A percentile compares a stretch with the other conserved stretches of the same genome.
Evolutionary conservation across 768 basidiomycete species (phyloP).

Genomic region (Pholiota conissans): DNA sequence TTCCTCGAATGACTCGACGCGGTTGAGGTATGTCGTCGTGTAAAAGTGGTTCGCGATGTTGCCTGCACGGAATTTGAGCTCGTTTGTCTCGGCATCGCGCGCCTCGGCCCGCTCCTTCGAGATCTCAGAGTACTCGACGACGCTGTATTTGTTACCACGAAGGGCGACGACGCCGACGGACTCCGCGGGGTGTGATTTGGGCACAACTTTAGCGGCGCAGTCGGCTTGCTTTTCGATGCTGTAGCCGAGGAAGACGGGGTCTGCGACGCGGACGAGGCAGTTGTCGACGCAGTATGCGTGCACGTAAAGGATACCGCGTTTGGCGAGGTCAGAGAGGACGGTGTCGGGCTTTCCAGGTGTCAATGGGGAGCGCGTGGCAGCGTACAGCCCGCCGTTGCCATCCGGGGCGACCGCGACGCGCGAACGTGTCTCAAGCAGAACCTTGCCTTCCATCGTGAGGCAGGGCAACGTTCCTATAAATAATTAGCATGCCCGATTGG

Average conservation of each 20-base stretch:
- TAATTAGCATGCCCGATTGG: slow-evolving; percentile 2
- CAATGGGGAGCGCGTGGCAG: slow-evolving; percentile 82
- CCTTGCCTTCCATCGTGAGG: slow-evolving; percentile 90
- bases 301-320: slow-evolving; percentile 80
- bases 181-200: slow-evolving; percentile 83
- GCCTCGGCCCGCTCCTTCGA: slow-evolving; percentile 82
- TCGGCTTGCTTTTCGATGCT: slow-evolving; percentile 86
- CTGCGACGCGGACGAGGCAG: slow-evolving; percentile 95
- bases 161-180: slow-evolving; percentile 93
- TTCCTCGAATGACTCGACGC: slow-evolving; percentile 79
- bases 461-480: slow-evolving; percentile 89
- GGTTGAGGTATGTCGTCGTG: slow-evolving; percentile 79
- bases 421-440: slow-evolving; percentile 78
- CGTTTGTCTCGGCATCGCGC: slow-evolving; percentile 65
- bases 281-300: slow-evolving; percentile 99
- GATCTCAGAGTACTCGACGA: slow-evolving; percentile 98
- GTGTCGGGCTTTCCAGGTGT: slow-evolving; percentile 58
- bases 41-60: slow-evolving; percentile 99
- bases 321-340: slow-evolving; percentile 80
- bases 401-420: slow-evolving; percentile 94
- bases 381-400: slow-evolving; percentile 97
- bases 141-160: slow-evolving; percentile 80
- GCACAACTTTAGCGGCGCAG: slow-evolving; percentile 95
- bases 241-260: slow-evolving; percentile 96
- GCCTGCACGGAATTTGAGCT: slow-evolving; percentile 88